These are phyloP conservation scores for Astrocystis sublimbata DNA, from an alignment of 495 filamentous ascomycete species.

Conservation along the genomic window DNA sequence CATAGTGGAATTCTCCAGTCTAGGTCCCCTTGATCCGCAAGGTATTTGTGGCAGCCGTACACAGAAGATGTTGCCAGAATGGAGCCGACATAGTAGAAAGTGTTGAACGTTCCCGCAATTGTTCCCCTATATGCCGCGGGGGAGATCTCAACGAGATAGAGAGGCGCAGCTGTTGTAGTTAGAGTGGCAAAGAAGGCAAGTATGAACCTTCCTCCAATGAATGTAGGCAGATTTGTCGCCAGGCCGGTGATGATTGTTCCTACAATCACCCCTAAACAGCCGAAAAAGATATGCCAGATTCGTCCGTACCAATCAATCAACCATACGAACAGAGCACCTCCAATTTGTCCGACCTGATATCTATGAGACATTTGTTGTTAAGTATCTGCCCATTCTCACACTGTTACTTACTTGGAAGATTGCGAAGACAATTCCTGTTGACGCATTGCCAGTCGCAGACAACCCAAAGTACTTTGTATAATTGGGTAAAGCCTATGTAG, in stretches of 20 bases:
- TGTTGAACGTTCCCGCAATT: slow-evolving; percentile 53
- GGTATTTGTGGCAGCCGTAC: slow-evolving; percentile 41
- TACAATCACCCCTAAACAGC: slow-evolving; percentile 64
- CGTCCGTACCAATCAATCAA: slow-evolving; percentile 46
- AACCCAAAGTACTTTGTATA: slow-evolving; percentile 34
- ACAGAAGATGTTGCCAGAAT: slow-evolving; percentile 49
- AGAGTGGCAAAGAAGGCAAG: slow-evolving; percentile 74
- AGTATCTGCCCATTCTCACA: too few relatives aligned
- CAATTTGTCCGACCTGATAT: slow-evolving; percentile 31
- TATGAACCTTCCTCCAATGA: slow-evolving; percentile 75
- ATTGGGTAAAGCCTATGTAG: slow-evolving; percentile 31
- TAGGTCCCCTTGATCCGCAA: slow-evolving; percentile 32
- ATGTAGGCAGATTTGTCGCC: slow-evolving; percentile 41
- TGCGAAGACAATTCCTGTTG: slow-evolving; percentile 36
- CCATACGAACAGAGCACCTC: slow-evolving; percentile 32
- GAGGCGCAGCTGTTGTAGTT: slow-evolving; percentile 66
- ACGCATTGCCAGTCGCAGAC: slow-evolving; percentile 26
- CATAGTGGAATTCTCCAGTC: slow-evolving; percentile 65
- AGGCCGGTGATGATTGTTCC: slow-evolving; percentile 52
- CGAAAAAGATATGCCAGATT: slow-evolving; percentile 51
- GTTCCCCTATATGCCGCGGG: slow-evolving; percentile 71
- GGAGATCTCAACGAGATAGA: slow-evolving; percentile 72
- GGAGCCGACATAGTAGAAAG: slow-evolving; percentile 59
- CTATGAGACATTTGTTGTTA: background rate
- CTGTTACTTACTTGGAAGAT: slow-evolving; percentile 34